A percentile compares a stretch with the other conserved stretches of the same genome.
Conservation (phyloP, 148 eudicot species). For the Persicaria tinctoria region DNA sequence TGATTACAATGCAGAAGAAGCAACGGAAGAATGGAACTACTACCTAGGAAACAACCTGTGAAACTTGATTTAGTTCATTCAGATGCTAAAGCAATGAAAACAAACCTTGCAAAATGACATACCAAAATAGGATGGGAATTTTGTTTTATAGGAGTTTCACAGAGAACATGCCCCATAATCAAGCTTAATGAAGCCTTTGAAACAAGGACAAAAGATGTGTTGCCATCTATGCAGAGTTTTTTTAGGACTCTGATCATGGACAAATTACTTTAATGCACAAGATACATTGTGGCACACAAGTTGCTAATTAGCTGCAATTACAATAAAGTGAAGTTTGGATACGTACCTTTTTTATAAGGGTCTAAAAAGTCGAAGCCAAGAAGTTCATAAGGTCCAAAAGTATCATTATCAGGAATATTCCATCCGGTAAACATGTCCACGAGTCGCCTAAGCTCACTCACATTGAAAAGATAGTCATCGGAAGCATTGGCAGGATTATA, state of each 20-base stretch:
- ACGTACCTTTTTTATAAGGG: conserved; percentile 59
- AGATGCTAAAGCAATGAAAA: neutral
- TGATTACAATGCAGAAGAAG: neutral
- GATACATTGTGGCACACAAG: neutral
- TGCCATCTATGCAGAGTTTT: neutral
- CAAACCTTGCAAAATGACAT: neutral
- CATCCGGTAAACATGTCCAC: conserved; percentile 49
- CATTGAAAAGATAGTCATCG: conserved; percentile 25
- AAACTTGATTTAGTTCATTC: neutral
- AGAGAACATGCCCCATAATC: neutral
- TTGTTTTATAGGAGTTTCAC: neutral
- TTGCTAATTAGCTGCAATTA: neutral
- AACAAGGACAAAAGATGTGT: neutral
- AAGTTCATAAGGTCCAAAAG: conserved; percentile 94
- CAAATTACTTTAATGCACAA: no score
- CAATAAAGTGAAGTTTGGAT: conserved; percentile 1
- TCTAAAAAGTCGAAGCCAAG: conserved; percentile 80
- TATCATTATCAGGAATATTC: conserved; percentile 50
- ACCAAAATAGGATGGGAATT: neutral
- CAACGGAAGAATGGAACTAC: neutral
- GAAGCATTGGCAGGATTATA: conserved; percentile 16
- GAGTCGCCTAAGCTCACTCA: conserved; percentile 52
- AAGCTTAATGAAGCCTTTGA: neutral
- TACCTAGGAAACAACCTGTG: neutral
- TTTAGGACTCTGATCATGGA: neutral